Base-by-base conservation (phyloP, 164 flowering plant species). In the Echeveria elegans region DNA sequence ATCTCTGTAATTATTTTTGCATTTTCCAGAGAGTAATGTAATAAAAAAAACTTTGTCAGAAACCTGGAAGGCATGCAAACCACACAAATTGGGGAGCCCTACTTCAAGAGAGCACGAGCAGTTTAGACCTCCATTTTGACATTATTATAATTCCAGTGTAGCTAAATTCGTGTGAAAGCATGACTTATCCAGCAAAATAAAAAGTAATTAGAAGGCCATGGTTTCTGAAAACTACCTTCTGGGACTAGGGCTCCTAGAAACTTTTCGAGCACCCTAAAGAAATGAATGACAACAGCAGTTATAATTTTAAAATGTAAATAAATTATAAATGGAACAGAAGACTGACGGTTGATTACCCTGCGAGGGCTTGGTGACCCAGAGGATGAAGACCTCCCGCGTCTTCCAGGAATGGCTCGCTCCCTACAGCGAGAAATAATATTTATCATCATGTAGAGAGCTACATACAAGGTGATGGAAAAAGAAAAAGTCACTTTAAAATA, bases 291-390 rank as follows among this genome's bases (percentile, higher is more conserved):
- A 34, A 68, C 26, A 24, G 15, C 6, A 58, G 14, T 50, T 29
- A 66, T 19, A 38, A 24, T 15, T 21, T 40, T 11, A 38, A 31
- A 40, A 58, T 2, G n/a, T 29, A 10, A 6, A 10, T 8, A 8
- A 11, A 4, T 28, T 63, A 36, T 5, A 34, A 31, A 63, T 59
- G 43, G 66, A 38, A 52, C 70, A 9, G 12, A 68, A 32, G 43
- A n/a, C 9, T 53, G 31, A 70, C 16, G 73, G 72, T 45, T 34
- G 88, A 43, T 15, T 43, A 43, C 97, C 94, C 78, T 88, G 75
- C 92, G 89, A 59, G 94, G 96, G 74, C 89, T 87, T 37, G 91
- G 97, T 23, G 98, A 93, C 65, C 77, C 80, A 71, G 97, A 93
- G 60, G 64, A 85, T 56, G 96, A 85, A 40, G 98, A 92, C 76